Evolutionary conservation across 306 rosid genomes (phyloP), one percentile per base, ranked within the genome.

Genomic region (Rubus parviflorus): DNA sequence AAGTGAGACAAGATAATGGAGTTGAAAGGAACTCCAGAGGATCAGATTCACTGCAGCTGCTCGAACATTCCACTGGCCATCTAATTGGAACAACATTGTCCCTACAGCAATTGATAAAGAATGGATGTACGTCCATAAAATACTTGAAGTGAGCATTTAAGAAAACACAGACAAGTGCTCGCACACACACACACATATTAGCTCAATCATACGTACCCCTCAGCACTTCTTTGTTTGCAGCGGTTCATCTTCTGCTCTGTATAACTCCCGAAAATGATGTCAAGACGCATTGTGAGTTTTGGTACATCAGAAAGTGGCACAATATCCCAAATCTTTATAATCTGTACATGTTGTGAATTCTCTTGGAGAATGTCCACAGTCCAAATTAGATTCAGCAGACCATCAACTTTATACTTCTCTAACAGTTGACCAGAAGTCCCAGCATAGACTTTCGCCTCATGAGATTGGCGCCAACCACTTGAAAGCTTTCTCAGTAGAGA

Each of bases 201-300:
- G 38, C 22, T 22, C 15, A 23, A 22, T 22, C 64, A 58, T 22
- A 9, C 64, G 13, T 58, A 58, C 64, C 64, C 64, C 16, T 58
- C 64, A 25, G 22, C 35, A 23, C 64, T 58, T 23, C 38, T 58
- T 58, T 58, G 64, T 58, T 58, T 58, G 64, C 64, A 58, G 51
- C 35, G 43, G 4, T 48, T 47, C 3, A 8, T 8, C 4, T 17
- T 58, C 0, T 58, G 35, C 38, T 4, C 3, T 58, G 35, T 58
- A 25, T 58, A 58, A 10, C 64, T 9, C 13, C 38, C 38, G 30
- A 58, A 58, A 58, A 58, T 58, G 64, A 9, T 58, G 64, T 58
- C 14, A 58, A 58, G 38, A 10, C 64, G 38, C 38, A 20, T 58
- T 58, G 16, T 10, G 13, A 58, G 64, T 22, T 22, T 30, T 10